Evolutionary conservation across 164 flowering plant genomes (phyloP), one percentile per base, ranked within the genome.

Genomic region (Taxillus chinensis): DNA sequence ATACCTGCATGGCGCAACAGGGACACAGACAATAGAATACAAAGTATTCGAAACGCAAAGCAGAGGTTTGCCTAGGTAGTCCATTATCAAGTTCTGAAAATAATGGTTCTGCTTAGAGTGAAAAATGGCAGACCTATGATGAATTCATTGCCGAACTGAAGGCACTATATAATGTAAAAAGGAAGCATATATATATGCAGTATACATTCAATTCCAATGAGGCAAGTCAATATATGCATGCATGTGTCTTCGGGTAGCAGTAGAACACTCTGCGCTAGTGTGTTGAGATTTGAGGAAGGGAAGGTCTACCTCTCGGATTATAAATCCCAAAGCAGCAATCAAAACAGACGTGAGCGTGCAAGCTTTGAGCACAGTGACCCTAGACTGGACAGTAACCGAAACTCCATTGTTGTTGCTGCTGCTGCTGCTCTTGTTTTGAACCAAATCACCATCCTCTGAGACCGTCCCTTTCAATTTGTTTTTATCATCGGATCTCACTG

Each of bases 351-450:
- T 86, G 45, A 82, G 56, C 41, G 69, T 72, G 73, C 98, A 92
- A 12, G 96, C 84, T 68, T 80, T 86, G 68, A 89, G 90, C 70
- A 92, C 95, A 68, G 53, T 66, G 64, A 65, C 58, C 66, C 95
- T 80, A 3, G 90, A 72, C 54, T 86, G 66, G 17, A 68, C 42
- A 0, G 56, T 53, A 12, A 41, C 11, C 7, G 71, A 61, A 9
- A 53, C 62, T 57, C 16, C 50, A 39, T 8, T 55, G 60, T 62
- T 68, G 51, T 2, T 27, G 27, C 27, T 27, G 27, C 27, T 27
- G 27, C 27, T 27, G 27, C 27, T 27, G 27, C 27, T 27, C 27
- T 27, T 27, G 27, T 61, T 72, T 27, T 64, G 60, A 71, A 51
- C 57, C 45, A 51, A 11, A 58, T 64, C 67, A 62, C 60, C 73